Evolutionary conservation across 257 asterid species (phyloP), one percentile per base, ranked within the genome.

Genomic region (Jacaranda copaia): DNA sequence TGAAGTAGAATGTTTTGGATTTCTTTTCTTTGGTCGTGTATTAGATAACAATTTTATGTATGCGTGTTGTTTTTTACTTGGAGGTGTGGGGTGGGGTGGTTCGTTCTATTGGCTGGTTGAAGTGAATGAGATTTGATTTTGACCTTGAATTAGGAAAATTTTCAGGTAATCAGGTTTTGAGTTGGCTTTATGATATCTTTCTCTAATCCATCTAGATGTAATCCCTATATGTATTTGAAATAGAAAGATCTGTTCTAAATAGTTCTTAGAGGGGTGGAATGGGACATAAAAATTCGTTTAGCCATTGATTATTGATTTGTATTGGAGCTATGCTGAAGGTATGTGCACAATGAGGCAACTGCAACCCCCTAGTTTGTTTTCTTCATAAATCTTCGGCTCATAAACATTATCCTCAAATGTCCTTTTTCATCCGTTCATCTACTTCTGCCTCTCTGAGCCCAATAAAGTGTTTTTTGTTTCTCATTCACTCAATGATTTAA

Each of bases 81-180:
- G 32, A 0, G 32, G 32, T 25, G 32, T 25, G 32, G 32, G 32
- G 32, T 1, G 32, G 32, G 32, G 32, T 1, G 32, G 32, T 25
- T 25, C 32, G 32, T 25, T 25, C 32, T 25, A 25, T 25, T 25
- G 40, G 64, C 42, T n/a, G 45, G 20, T 10, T 51, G 48, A 40
- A 75, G 52, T 66, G 48, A 1, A 68, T 69, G 53, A 55, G 36
- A 68, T 69, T 49, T 46, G 66, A 13, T 8, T 74, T 68, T 49
- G 63, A 14, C 45, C 25, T 56, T 42, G 70, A 46, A 35, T 16
- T 58, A 10, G 56, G 6, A 35, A 20, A 40, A 45, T 5, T 12
- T 25, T 25, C 12, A 15, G 18, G 8, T 6, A 18, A 75, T 51
- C 56, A 18, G 59, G 32, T 18, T 40, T 16, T 62, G 9, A 63